Conservation (phyloP, 495 filamentous ascomycete genomes). For the Xylaria scruposa region DNA sequence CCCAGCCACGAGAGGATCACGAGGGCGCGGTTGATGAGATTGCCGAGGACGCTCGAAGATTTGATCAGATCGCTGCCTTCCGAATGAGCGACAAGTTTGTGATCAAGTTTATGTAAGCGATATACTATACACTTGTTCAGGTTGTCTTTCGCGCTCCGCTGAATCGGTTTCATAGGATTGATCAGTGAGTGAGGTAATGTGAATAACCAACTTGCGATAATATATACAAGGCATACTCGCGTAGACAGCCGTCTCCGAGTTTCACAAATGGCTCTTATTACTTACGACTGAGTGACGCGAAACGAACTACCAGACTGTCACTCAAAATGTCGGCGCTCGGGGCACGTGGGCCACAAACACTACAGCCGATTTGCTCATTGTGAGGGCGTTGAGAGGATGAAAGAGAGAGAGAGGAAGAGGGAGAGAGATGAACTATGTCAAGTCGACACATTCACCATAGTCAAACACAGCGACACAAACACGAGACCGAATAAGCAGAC, state of each 20-base stretch:
- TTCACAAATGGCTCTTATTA: too few species aligned
- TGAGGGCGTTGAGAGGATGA: too few species aligned
- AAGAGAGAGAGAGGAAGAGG: too few species aligned
- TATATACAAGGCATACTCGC: background rate
- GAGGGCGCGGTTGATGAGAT: slow-evolving; percentile 32
- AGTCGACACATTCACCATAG: background rate
- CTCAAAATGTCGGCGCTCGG: too few species aligned
- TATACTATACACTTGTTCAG: background rate
- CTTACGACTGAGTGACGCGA: too few species aligned
- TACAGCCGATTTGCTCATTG: too few species aligned
- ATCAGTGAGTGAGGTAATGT: background rate
- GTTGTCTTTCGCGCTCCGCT: background rate
- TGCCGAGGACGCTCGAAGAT: slow-evolving; percentile 24
- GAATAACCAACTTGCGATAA: background rate
- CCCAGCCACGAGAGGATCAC: slow-evolving; percentile 51
- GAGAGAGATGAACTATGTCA: background rate
- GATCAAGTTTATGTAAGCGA: background rate
- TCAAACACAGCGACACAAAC: background rate
- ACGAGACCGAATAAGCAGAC: background rate
- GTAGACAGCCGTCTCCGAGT: background rate
- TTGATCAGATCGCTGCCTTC: slow-evolving; percentile 11
- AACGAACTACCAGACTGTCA: too few species aligned
- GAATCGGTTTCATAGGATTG: background rate
- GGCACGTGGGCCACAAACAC: too few species aligned
- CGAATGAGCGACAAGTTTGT: background rate